Base-by-base conservation (phyloP, 176 grass and related monocot species). In the Tillandsia leiboldiana region DNA sequence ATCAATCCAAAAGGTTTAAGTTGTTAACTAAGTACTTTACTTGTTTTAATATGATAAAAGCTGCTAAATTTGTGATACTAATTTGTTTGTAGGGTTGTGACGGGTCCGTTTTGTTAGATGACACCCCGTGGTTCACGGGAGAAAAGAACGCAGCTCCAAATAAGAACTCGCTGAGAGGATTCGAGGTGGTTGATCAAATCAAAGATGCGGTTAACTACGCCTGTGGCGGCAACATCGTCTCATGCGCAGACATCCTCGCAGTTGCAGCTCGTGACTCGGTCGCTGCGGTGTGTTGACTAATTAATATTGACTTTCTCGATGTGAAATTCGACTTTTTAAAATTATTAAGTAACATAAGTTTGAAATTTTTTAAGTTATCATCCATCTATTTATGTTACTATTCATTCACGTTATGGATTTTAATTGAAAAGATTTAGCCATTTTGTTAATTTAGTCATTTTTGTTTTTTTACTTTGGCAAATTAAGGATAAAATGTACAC, bases 211-310 rank as follows among this genome's bases (percentile, higher is more conserved):
- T 83, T 48, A 66, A 67, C 15, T 65, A 53, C 10, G 50, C 57
- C 42, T 83, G 81, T 68, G 48, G 63, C 26, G 69, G 58, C n/a
- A 80, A 78, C 14, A 12, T 83, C 18, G 74, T 83, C 62, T 83
- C 81, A 10, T 83, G 81, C 26, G 81, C 81, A 28, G 81, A 83
- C 58, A 83, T 83, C 62, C n/a, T 77, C 65, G 81, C 81, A 10
- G 81, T 78, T 3, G 81, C 63, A 15, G 73, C 81, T 69, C 81
- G 81, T 5, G 81, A 83, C 64, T 77, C 81, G 11, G 69, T 78
- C 28, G 81, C 73, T 26, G 81, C 81, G 23, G 81, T 83, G 68
- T 63, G 69, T 77, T 49, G 63, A 8, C 50, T 8, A 51, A 10
- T 26, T 8, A 51, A 10, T 14, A 10, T 48, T 13, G 42, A 12